Conservation (phyloP, 495 filamentous ascomycete genomes). For the Xylaria venustula region DNA sequence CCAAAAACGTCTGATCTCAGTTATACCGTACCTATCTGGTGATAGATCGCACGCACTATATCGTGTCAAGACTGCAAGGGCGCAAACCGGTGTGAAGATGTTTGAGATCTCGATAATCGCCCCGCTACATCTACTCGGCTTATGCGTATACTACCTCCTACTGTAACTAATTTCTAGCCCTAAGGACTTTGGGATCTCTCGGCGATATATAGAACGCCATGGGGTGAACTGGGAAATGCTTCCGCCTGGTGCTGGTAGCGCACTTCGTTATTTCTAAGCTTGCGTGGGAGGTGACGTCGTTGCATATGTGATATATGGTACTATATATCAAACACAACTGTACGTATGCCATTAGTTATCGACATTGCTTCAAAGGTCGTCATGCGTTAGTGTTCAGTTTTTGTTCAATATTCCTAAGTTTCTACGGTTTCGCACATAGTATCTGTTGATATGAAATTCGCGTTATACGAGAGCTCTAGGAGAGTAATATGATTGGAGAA, state of each 20-base stretch:
- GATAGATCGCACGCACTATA: slow-evolving; percentile 7
- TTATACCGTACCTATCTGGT: neutral
- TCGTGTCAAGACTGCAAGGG: slow-evolving; percentile 11
- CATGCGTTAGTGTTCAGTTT: too few species aligned
- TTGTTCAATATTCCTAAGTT: too few species aligned
- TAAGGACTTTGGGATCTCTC: neutral
- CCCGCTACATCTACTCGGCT: neutral
- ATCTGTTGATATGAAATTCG: too few species aligned
- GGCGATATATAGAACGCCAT: neutral
- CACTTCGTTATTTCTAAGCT: neutral
- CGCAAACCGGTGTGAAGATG: slow-evolving; percentile 9
- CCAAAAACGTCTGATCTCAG: neutral
- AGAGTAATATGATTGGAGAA: neutral
- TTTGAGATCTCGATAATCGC: slow-evolving; percentile 16
- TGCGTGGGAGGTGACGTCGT: neutral
- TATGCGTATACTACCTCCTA: neutral
- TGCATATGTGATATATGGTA: too few species aligned
- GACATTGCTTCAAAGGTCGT: too few species aligned
- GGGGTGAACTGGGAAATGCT: neutral
- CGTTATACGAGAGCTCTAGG: too few species aligned
- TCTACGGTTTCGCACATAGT: too few species aligned
- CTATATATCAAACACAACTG: too few species aligned
- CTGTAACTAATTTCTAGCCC: neutral
- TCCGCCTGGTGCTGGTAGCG: neutral
- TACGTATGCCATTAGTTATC: too few species aligned